These are phyloP conservation scores for Catharanthus roseus DNA, from an alignment of 257 asterid genomes.

Conservation along the genomic window DNA sequence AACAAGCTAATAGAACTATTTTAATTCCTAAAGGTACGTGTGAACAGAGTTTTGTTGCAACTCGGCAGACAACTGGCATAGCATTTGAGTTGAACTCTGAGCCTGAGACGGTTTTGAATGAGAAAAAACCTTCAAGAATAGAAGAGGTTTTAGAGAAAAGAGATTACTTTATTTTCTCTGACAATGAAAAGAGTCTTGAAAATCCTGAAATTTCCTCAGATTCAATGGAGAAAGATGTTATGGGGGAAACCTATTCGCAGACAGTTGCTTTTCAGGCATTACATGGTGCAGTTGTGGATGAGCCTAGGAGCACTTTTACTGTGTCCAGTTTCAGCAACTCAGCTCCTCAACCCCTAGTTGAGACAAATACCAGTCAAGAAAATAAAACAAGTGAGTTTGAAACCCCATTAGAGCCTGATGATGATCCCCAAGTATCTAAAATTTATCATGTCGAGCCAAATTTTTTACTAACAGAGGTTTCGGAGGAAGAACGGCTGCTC, in stretches of 20 bases:
- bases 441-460: conserved; percentile 20
- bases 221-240: conserved; percentile 25
- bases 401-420: conserved; percentile 12
- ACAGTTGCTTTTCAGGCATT: conserved; percentile 27
- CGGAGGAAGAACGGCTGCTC: conserved; percentile 46
- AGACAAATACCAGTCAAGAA: conserved; percentile 15
- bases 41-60: background rate
- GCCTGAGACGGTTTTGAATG: conserved; percentile 18
- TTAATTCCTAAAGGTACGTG: background rate
- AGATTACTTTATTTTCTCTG: conserved; percentile 20
- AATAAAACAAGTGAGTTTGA: conserved; percentile 16
- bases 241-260: conserved; percentile 31
- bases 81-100: conserved; percentile 22
- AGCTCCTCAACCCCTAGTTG: conserved; percentile 21
- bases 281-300: conserved; percentile 27
- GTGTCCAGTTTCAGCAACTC: conserved; percentile 27
- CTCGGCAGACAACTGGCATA: conserved; percentile 12
- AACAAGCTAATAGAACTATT: conserved; percentile 12
- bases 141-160: conserved; percentile 19
- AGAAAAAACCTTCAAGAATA: conserved; percentile 19
- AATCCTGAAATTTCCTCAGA: conserved; percentile 18
- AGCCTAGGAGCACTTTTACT: conserved; percentile 22
- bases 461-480: conserved; percentile 28
- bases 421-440: background rate
- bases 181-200: conserved; percentile 21